Percentiles rank a stretch among this genome's conserved stretches.
Conservation (phyloP, 306 rosid species). For the Acacia confusa region DNA sequence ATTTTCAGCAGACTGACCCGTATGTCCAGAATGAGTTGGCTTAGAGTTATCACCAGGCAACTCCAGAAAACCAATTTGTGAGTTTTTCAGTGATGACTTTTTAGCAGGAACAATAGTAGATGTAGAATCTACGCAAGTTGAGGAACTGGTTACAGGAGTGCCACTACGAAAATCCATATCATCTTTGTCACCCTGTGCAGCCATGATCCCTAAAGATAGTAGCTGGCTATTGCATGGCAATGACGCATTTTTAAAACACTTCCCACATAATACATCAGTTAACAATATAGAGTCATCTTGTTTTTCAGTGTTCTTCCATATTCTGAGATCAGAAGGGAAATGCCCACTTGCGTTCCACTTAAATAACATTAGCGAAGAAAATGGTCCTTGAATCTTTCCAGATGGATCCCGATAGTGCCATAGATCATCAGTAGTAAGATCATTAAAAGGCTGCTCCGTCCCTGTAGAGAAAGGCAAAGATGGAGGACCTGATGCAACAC, state of each 20-base stretch:
- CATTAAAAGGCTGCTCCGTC: slow-evolving; percentile 49
- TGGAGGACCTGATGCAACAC: slow-evolving; percentile 47
- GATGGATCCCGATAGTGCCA: slow-evolving; percentile 91
- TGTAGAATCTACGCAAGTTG: slow-evolving; percentile 9
- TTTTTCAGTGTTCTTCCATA: slow-evolving; percentile 77
- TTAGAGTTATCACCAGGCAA: slow-evolving; percentile 33
- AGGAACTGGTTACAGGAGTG: slow-evolving; percentile 35
- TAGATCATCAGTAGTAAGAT: slow-evolving; percentile 46
- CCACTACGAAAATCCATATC: slow-evolving; percentile 45
- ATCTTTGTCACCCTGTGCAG: slow-evolving; percentile 38
- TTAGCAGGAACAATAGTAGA: slow-evolving; percentile 19
- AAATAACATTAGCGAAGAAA: slow-evolving; percentile 62
- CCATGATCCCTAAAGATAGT: slow-evolving; percentile 45
- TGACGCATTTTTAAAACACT: slow-evolving; percentile 42
- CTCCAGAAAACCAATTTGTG: slow-evolving; percentile 32
- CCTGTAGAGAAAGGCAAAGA: slow-evolving; percentile 39
- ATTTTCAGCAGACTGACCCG: slow-evolving; percentile 39
- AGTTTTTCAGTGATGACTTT: slow-evolving; percentile 36
- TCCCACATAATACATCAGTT: slow-evolving; percentile 58
- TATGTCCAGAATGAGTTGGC: slow-evolving; percentile 30
- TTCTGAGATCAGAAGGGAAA: slow-evolving; percentile 72
- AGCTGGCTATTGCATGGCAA: slow-evolving; percentile 36
- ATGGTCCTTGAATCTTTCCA: slow-evolving; percentile 92
- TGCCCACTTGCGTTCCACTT: slow-evolving; percentile 68
- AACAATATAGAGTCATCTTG: slow-evolving; percentile 59